phyloP scores from a whole-genome alignment of 2,329 filamentous ascomycete species.

The Dothidotthia symphoricarpi region DNA sequence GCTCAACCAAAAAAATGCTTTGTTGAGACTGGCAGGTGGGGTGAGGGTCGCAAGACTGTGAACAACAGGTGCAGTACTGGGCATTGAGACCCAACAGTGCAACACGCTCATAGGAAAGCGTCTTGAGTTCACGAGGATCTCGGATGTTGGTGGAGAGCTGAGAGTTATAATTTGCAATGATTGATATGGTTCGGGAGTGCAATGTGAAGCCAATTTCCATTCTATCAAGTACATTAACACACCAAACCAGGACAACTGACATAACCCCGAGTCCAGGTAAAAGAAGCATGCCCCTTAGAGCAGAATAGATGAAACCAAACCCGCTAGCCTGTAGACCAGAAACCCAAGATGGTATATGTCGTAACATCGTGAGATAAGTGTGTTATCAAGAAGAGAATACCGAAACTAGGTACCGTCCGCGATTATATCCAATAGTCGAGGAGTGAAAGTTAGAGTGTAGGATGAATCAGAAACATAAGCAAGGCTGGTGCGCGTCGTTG shows the following conservation, averaged over 20 bases:
- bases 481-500: slow-evolving; percentile 28
- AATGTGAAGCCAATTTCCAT: too few species aligned
- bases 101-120: too few species aligned
- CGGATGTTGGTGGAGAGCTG: too few species aligned
- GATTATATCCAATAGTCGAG: not conserved
- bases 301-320: slow-evolving; percentile 19
- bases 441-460: slow-evolving; percentile 3
- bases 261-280: slow-evolving; percentile 5
- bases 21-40: too few species aligned
- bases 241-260: slow-evolving; percentile 7
- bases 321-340: slow-evolving; percentile 21
- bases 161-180: too few species aligned
- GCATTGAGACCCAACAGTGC: too few species aligned
- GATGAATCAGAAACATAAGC: slow-evolving; percentile 26
- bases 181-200: too few species aligned
- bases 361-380: slow-evolving; percentile 35
- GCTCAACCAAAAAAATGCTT: too few species aligned
- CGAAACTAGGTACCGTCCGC: slow-evolving; percentile 4
- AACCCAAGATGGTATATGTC: slow-evolving; percentile 31
- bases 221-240: slow-evolving; percentile 2
- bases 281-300: slow-evolving; percentile 6
- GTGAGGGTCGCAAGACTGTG: too few species aligned
- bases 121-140: too few species aligned
- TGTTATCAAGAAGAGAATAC: slow-evolving; percentile 19
- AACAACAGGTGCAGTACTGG: too few species aligned